phyloP scores from a whole-genome alignment of 805 yeast species.

The Dipodascopsis uninucleata region DNA sequence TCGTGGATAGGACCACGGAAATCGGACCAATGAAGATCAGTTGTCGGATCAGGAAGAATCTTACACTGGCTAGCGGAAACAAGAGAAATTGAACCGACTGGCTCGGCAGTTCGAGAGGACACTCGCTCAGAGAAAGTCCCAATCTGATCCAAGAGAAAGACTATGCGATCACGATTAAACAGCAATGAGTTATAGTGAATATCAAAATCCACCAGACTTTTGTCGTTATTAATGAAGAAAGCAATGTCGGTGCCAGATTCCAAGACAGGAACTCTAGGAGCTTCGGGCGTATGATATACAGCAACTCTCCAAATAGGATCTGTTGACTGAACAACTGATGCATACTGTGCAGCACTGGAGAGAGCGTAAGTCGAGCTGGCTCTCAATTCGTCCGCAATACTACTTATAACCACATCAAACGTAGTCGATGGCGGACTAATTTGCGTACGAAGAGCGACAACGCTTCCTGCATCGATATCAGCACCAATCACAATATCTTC shows the following conservation, averaged over 20 bases:
- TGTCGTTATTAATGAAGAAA: slow-evolving; percentile 47
- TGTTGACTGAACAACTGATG: too few relatives aligned
- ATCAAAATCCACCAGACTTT: too few relatives aligned
- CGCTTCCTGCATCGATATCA: too few relatives aligned
- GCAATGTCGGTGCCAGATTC: slow-evolving; percentile 67
- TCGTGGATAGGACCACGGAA: slow-evolving; percentile 96
- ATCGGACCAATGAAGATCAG: slow-evolving; percentile 82
- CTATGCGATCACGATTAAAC: slow-evolving; percentile 66
- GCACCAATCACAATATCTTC: slow-evolving; percentile 90
- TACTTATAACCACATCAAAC: too few relatives aligned
- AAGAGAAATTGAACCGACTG: slow-evolving; percentile 61
- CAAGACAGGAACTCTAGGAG: slow-evolving; percentile 27
- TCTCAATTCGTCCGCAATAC: too few relatives aligned
- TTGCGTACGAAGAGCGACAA: too few relatives aligned
- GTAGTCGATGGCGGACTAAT: too few relatives aligned
- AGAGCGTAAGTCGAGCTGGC: slow-evolving; percentile 42
- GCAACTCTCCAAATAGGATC: too few relatives aligned
- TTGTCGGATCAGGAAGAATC: slow-evolving; percentile 81
- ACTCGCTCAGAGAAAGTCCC: slow-evolving; percentile 44
- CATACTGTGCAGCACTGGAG: slow-evolving; percentile 36
- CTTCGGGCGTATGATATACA: too few relatives aligned
- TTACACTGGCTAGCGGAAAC: slow-evolving; percentile 61
- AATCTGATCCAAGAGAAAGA: slow-evolving; percentile 69
- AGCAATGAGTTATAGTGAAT: slow-evolving; percentile 71
- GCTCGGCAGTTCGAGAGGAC: slow-evolving; percentile 35